phyloP scores from a whole-genome alignment of 306 rosid species.

The Castanea mollissima region DNA sequence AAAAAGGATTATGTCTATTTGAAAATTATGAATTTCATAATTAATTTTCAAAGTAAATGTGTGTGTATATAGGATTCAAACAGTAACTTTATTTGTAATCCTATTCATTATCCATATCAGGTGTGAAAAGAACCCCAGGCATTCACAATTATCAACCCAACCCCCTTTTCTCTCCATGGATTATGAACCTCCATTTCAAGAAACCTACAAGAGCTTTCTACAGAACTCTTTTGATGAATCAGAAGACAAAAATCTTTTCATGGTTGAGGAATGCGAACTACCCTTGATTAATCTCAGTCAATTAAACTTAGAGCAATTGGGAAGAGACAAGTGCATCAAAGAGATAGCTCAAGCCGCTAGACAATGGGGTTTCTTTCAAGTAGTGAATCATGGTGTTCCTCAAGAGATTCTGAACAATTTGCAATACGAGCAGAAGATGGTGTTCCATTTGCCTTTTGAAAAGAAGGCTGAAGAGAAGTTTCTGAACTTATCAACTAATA shows the following conservation, averaged over 20 bases:
- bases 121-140: not conserved
- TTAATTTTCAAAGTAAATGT: too few species aligned
- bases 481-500: slow-evolving; percentile 37
- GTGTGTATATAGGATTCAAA: not conserved
- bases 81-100: not conserved
- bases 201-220: slow-evolving; percentile 33
- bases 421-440: slow-evolving; percentile 37
- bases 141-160: not conserved
- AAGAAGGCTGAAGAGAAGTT: slow-evolving; percentile 31
- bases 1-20: too few species aligned
- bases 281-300: slow-evolving; percentile 54
- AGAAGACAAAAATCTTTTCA: not conserved
- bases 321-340: slow-evolving; percentile 43
- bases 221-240: slow-evolving; percentile 3
- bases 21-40: too few species aligned
- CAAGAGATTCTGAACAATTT: slow-evolving; percentile 36
- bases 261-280: slow-evolving; percentile 42
- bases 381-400: slow-evolving; percentile 64
- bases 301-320: slow-evolving; percentile 16
- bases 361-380: slow-evolving; percentile 72
- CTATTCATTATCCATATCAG: not conserved
- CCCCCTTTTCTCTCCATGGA: slow-evolving; percentile 39
- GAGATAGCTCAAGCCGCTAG: slow-evolving; percentile 57
- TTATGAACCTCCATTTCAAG: slow-evolving; percentile 63
- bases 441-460: slow-evolving; percentile 46